phyloP scores from a whole-genome alignment of 192 early-diverging fungal species.

The Rhizophlyctis rosea region DNA sequence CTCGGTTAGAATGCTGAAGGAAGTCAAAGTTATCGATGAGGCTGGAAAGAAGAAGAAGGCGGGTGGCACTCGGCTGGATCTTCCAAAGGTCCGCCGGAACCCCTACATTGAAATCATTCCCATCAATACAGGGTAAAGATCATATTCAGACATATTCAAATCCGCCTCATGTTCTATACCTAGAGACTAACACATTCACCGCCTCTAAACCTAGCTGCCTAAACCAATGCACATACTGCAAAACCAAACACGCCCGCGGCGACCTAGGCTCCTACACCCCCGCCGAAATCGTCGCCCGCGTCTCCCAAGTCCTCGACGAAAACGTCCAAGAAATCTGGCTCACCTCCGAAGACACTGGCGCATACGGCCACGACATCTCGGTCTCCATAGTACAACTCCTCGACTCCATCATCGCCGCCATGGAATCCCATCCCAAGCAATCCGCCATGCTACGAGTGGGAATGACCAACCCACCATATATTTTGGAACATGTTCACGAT shows the following conservation, averaged over 20 bases:
- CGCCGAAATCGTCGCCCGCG: constrained; percentile 45
- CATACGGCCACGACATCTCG: constrained; percentile 52
- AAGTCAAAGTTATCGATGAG: constrained; percentile 31
- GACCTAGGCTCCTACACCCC: constrained; percentile 49
- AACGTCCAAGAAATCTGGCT: constrained; percentile 62
- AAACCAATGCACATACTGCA: constrained; percentile 66
- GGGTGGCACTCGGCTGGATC: constrained; percentile 50
- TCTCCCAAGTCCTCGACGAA: constrained; percentile 46
- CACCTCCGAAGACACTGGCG: constrained; percentile 57
- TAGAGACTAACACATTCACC: constrained; percentile 12
- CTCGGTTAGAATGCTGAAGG: constrained; percentile 39
- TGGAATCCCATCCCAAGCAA: constrained; percentile 34
- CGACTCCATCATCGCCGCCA: constrained; percentile 38
- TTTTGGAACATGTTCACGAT: constrained; percentile 49
- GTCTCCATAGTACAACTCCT: constrained; percentile 47
- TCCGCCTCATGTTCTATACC: background rate
- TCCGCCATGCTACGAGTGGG: constrained; percentile 53
- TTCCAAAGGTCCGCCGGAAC: constrained; percentile 56
- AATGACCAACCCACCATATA: constrained; percentile 66
- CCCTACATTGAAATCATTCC: constrained; percentile 59
- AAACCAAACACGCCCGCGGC: constrained; percentile 48
- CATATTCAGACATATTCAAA: constrained; percentile 11
- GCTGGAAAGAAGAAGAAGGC: constrained; percentile 40
- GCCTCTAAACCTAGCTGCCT: constrained; percentile 33
- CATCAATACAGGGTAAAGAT: constrained; percentile 50